phyloP scores from a whole-genome alignment of 306 rosid species.

The Nissolia schottii region DNA sequence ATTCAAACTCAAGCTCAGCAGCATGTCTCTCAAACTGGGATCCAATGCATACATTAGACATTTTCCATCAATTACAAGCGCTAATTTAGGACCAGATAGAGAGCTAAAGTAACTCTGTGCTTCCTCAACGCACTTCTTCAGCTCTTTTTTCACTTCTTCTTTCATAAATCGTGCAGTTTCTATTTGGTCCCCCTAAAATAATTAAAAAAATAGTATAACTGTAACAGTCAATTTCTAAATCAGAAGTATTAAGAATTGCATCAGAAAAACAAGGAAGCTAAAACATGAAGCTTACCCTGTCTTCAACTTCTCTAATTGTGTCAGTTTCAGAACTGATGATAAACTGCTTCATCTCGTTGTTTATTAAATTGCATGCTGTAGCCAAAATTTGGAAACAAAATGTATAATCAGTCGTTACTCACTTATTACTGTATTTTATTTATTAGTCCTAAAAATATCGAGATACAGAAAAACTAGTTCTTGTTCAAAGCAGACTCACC shows the following conservation, averaged over 20 bases:
- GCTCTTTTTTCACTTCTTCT: constrained; percentile 63
- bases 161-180: constrained; percentile 81
- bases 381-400: constrained; percentile 5
- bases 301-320: constrained; percentile 86
- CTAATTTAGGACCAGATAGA: constrained; percentile 56
- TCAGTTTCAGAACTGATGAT: constrained; percentile 93
- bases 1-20: constrained; percentile 80
- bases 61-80: constrained; percentile 85
- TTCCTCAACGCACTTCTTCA: constrained; percentile 65
- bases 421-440: not conserved
- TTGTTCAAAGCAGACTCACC: constrained; percentile 48
- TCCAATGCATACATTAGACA: constrained; percentile 91
- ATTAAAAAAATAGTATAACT: constrained; percentile 2
- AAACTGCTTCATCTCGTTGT: constrained; percentile 90
- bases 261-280: not conserved
- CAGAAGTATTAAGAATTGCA: not conserved
- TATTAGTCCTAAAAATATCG: not conserved
- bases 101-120: constrained; percentile 47
- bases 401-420: not conserved
- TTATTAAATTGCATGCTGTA: constrained; percentile 88
- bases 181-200: constrained; percentile 84
- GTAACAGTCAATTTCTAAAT: not conserved
- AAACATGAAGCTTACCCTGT: constrained; percentile 53
- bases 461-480: constrained; percentile 1
- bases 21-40: constrained; percentile 69